Evolutionary conservation across 345 rosid genomes (phyloP), one percentile per base, ranked within the genome.

Genomic region (Brassica carinata): DNA sequence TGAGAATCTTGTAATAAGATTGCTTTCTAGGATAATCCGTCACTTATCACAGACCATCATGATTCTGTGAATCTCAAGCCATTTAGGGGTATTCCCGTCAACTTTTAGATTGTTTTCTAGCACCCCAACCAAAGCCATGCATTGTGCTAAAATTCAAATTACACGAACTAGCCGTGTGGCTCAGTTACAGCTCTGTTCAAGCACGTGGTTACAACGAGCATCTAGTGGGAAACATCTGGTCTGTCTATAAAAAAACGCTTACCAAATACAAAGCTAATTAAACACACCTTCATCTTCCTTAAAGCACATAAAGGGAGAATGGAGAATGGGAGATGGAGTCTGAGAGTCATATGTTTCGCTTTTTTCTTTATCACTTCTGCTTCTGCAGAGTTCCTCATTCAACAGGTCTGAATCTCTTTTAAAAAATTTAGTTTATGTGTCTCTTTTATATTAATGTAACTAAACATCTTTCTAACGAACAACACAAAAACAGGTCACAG

Each of bases 301-400:
- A 48, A 48, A 48, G 66, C 33, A 27, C 17, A 13, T 13, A 8
- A 53, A 64, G 53, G 53, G 14, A 43, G 53, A 36, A 79, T 79
- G 82, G 62, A 36, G 51, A 8, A 0, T 72, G 11, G 19, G 18
- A 72, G 10, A 57, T 36, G 73, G 77, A 55, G 27, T 57, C 8
- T 57, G 63, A 18, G 63, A 17, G 23, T 58, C 18, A 8, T 72
- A 23, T 23, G 8, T 72, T 43, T 43, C 14, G 51, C 18, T 36
- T 59, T 59, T 59, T 13, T 36, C 8, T 72, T 33, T 7, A 23
- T 59, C 67, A 38, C 67, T 72, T 59, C 67, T 55, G 23, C 67
- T 59, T 59, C 36, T 72, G 55, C 57, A 23, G 67, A 72, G 57
- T 67, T 75, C 17, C 72, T 75, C 19, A 75, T 75, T 48, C 55